These are phyloP conservation scores for Eucalyptus rudis DNA, from an alignment of 345 rosid species.

Conservation along the genomic window DNA sequence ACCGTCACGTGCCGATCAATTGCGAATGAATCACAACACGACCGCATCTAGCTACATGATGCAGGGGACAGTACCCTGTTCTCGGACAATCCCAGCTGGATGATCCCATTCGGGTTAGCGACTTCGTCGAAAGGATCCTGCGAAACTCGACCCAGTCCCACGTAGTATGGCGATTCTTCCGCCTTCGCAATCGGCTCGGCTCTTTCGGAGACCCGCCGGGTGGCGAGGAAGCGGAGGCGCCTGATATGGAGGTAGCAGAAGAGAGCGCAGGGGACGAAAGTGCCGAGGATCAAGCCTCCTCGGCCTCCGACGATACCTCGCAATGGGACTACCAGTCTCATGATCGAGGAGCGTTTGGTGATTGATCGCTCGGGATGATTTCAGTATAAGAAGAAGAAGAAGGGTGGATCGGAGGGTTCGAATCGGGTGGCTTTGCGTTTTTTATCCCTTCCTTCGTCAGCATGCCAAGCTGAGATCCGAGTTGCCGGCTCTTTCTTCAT, in stretches of 20 bases:
- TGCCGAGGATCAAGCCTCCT: constrained; percentile 69
- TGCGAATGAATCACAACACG: not conserved
- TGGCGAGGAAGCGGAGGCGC: constrained; percentile 51
- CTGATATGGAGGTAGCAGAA: constrained; percentile 64
- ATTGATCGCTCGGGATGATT: not conserved
- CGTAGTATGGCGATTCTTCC: constrained; percentile 51
- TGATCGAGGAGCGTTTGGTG: not conserved
- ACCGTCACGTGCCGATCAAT: not conserved
- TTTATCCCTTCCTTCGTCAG: not conserved
- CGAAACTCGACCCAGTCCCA: constrained; percentile 49
- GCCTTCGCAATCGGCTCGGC: constrained; percentile 47
- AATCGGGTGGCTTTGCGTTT: not conserved
- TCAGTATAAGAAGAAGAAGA: not conserved
- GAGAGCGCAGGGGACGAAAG: constrained; percentile 82
- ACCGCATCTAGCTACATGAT: not conserved
- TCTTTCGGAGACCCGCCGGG: constrained; percentile 43
- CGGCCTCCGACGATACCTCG: constrained; percentile 78
- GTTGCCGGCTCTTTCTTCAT: not conserved
- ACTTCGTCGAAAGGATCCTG: constrained; percentile 49
- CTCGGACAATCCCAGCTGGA: constrained; percentile 88
- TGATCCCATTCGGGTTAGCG: constrained; percentile 41
- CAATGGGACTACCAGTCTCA: constrained; percentile 79
- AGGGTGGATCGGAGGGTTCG: not conserved
- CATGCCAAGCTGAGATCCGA: not conserved
- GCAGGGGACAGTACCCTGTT: constrained; percentile 25